Evolutionary conservation across 352 stramenopile species (phyloP).

Genomic region (Elongisporangium prolatum): DNA sequence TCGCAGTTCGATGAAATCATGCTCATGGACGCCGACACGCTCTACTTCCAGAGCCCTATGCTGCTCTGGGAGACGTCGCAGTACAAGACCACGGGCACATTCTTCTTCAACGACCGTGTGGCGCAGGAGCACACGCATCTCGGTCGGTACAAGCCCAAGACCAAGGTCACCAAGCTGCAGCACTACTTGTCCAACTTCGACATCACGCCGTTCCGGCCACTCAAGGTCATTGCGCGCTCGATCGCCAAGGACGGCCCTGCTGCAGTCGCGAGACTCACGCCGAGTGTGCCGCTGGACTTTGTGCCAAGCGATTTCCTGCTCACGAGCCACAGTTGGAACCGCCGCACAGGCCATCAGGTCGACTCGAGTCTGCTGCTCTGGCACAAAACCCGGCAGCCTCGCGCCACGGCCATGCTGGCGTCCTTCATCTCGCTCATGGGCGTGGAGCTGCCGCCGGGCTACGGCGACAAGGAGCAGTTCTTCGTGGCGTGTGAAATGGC

Average conservation of each 20-base stretch:
- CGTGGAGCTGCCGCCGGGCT: constrained; percentile 15
- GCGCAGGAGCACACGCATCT: constrained; percentile 10
- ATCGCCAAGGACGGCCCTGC: not conserved
- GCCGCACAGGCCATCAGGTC: constrained; percentile 41
- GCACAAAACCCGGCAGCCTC: constrained; percentile 30
- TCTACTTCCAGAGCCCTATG: constrained; percentile 60
- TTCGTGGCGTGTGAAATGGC: constrained; percentile 44
- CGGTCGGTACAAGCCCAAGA: not conserved
- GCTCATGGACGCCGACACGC: constrained; percentile 66
- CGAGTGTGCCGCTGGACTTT: constrained; percentile 20
- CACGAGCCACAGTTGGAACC: constrained; percentile 25
- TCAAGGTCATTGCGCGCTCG: not conserved
- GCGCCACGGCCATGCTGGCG: constrained; percentile 36
- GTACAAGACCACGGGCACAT: constrained; percentile 45
- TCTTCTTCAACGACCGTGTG: constrained; percentile 71
- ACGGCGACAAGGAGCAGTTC: constrained; percentile 55
- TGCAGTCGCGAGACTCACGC: not conserved
- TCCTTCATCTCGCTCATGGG: constrained; percentile 31
- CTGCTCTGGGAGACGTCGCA: constrained; percentile 46
- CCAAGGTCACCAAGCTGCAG: constrained; percentile 19
- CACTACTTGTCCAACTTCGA: constrained; percentile 37
- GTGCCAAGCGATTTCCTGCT: constrained; percentile 27
- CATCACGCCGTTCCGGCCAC: constrained; percentile 12
- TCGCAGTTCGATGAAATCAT: constrained; percentile 70
- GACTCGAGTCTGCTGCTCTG: constrained; percentile 49